Evolutionary conservation across 2,329 filamentous ascomycete species (phyloP), one percentile per base, ranked within the genome.

Genomic region (Neodidymelliopsis sp.): DNA sequence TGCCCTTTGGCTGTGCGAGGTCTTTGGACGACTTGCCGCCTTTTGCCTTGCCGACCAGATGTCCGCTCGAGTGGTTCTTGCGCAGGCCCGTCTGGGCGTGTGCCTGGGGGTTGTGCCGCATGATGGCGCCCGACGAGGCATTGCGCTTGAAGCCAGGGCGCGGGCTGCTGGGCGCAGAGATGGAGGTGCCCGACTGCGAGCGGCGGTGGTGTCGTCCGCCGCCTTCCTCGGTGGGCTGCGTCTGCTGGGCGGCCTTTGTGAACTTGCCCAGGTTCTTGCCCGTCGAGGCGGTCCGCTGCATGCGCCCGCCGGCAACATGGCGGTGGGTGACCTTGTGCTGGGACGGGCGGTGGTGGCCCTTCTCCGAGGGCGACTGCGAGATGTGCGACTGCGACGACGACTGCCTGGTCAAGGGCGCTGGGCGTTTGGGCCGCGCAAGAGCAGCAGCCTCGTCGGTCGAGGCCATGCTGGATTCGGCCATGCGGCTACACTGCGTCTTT

Each of bases 21-120:
- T 70, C 65, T 50, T 65, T 66, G 58, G 71, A 72, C 22, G 68
- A 61, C 16, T 64, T 47, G 60, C 74, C 73, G 24, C 69, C 60
- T 62, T 75, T 75, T 4, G 67, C 63, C 23, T 70, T 72, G 15
- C 65, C 67, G 24, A 74, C 66, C 39, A 79, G 68, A 49, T 79
- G 75, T 12, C 76, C 74, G 62, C 77, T 78, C 20, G 75, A 77
- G 49, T 74, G 67, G 53, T 75, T 76, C 58, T 73, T 74, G 62
- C 69, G 70, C 49, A 77, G 57, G 18, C 61, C 63, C 6, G 62
- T 59, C 30, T 72, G 66, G 11, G 64, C 63, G 33, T 74, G 67
- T 19, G 65, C 63, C 37, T 67, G 65, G 47, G 69, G 69, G 24
- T 58, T 54, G 25, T 54, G 61, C 36, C 70, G 62, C 61, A 71